Evolutionary conservation across 2,329 filamentous ascomycete species (phyloP), one percentile per base, ranked within the genome.

Genomic region (Stylonectria norvegica): DNA sequence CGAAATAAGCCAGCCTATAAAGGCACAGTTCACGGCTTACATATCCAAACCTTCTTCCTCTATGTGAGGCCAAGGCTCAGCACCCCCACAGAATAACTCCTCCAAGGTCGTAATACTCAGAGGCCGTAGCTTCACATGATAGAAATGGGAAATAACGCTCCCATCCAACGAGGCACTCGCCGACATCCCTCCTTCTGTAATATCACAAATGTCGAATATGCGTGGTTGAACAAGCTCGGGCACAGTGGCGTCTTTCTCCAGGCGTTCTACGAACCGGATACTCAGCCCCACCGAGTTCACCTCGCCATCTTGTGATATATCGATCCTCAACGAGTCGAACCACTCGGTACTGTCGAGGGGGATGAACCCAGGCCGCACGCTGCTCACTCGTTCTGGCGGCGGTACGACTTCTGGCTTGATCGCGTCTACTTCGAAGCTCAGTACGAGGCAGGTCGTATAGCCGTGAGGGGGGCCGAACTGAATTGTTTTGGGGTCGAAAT

Each of bases 291-390:
- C 31, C n/a, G 35, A 39, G 35, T 45, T 20, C 2, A 34, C 27
- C 11, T 37, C 34, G 5, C 34, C 32, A 8, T 34, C 27, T 36
- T 56, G 50, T 2, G 19, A 18, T 29, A 56, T 36, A 10, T 49
- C 39, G 12, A 56, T 20, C 11, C 52, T 50, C 5, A 52, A 30
- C 2, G 50, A 45, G 30, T 56, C 53, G 29, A 52, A 23, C 33
- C 38, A 40, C 8, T 41, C 36, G 9, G 28, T 30, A 16, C 14
- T 30, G 28, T 30, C 28, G 8, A 4, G 28, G 4, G 28, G 28
- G 10, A n/a, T n/a, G n/a, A n/a, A n/a, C n/a, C n/a, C n/a, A n/a
- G n/a, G n/a, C n/a, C n/a, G n/a, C n/a, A n/a, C n/a, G n/a, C n/a
- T n/a, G n/a, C n/a, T n/a, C n/a, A n/a, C n/a, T n/a, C n/a, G n/a